These are phyloP conservation scores for Rhododendron ferrugineum DNA, from an alignment of 148 eudicot genomes.

Conservation along the genomic window DNA sequence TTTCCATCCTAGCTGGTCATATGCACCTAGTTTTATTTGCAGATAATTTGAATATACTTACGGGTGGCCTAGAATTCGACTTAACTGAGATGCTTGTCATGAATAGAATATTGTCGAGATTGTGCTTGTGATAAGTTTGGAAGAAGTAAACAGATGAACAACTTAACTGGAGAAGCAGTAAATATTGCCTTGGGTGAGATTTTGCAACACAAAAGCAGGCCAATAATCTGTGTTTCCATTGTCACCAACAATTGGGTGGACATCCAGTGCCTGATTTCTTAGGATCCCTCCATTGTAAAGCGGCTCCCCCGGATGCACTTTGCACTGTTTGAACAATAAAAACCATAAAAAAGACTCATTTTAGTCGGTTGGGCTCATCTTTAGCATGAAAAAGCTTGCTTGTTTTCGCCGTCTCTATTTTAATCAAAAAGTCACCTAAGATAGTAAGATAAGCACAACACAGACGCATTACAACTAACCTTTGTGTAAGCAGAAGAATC, in stretches of 20 bases:
- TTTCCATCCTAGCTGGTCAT: neutral
- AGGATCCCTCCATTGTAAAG: slow-evolving; percentile 45
- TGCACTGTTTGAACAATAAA: slow-evolving; percentile 21
- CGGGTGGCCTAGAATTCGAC: neutral
- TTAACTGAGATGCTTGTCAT: neutral
- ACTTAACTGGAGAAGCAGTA: slow-evolving; percentile 48
- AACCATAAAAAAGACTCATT: neutral
- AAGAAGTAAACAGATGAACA: neutral
- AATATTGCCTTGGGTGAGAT: slow-evolving; percentile 27
- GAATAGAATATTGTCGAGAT: no score
- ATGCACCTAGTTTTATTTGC: neutral
- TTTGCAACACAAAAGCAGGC: slow-evolving; percentile 28
- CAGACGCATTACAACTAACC: slow-evolving; percentile 11
- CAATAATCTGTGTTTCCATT: slow-evolving; percentile 11
- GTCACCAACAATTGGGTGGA: neutral
- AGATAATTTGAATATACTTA: neutral
- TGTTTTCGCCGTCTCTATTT: neutral
- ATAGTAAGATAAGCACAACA: neutral
- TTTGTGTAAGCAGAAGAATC: slow-evolving; percentile 37
- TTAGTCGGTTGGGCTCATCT: neutral
- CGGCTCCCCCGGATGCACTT: slow-evolving; percentile 33
- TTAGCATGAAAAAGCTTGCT: neutral
- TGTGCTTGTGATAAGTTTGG: neutral
- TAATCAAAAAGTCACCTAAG: neutral
- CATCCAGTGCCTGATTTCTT: slow-evolving; percentile 10